Conservation (phyloP, 495 filamentous ascomycete species). For the Penicillium bovifimosum region DNA sequence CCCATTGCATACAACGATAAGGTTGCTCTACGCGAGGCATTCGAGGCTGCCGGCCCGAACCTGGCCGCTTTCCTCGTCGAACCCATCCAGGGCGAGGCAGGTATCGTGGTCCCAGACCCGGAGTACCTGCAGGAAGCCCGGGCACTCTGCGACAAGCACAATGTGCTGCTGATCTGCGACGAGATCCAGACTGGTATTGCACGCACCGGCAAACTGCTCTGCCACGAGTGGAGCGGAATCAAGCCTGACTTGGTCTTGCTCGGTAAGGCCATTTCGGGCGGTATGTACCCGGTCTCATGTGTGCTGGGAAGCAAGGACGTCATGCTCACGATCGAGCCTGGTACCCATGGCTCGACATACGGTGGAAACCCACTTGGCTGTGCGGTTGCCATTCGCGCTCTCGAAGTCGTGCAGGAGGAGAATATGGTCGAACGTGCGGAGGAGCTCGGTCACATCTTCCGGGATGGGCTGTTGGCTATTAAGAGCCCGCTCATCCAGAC, state of each 20-base stretch:
- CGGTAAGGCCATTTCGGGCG: slow-evolving; percentile 95
- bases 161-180: slow-evolving; percentile 92
- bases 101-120: slow-evolving; percentile 91
- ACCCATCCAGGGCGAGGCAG: slow-evolving; percentile 97
- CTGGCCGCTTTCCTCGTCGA: slow-evolving; percentile 94
- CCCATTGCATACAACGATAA: slow-evolving; percentile 82
- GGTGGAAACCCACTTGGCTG: slow-evolving; percentile 97
- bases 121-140: slow-evolving; percentile 80
- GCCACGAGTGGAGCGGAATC: slow-evolving; percentile 89
- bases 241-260: slow-evolving; percentile 92
- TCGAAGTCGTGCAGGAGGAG: slow-evolving; percentile 92
- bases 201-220: slow-evolving; percentile 86
- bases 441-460: slow-evolving; percentile 75
- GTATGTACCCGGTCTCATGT: slow-evolving; percentile 97
- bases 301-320: slow-evolving; percentile 85
- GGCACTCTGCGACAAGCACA: slow-evolving; percentile 85
- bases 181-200: slow-evolving; percentile 99
- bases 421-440: slow-evolving; percentile 78
- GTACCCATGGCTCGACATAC: slow-evolving; percentile 95
- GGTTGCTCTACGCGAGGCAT: slow-evolving; percentile 68
- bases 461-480: slow-evolving; percentile 64
- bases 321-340: slow-evolving; percentile 96
- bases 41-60: slow-evolving; percentile 74
- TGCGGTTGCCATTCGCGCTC: slow-evolving; percentile 91
- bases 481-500: slow-evolving; percentile 73